A percentile compares a stretch with the other conserved stretches of the same genome.
Conservation (phyloP, 2,329 filamentous ascomycete genomes). For the Aspergillus latus region DNA sequence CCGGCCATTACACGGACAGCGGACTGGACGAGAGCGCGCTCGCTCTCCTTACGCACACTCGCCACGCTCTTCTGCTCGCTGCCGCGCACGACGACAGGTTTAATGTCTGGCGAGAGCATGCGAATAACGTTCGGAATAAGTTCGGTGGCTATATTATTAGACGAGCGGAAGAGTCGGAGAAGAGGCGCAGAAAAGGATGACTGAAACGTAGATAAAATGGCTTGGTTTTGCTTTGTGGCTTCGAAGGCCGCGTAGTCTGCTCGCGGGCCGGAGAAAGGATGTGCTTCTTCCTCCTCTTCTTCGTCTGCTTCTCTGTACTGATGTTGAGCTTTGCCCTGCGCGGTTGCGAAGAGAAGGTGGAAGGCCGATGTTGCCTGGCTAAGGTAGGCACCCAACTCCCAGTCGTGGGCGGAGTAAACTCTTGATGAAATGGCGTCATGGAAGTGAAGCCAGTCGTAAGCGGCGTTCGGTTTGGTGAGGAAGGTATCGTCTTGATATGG, state of each 20-base stretch:
- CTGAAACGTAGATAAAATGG: slow-evolving; percentile 72
- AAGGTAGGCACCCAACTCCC: slow-evolving; percentile 86
- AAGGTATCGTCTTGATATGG: slow-evolving; percentile 92
- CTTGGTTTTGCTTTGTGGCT: slow-evolving; percentile 73
- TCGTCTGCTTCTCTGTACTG: slow-evolving; percentile 39
- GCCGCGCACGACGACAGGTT: slow-evolving; percentile 80
- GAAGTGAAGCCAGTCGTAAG: slow-evolving; percentile 95
- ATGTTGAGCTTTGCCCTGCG: slow-evolving; percentile 49
- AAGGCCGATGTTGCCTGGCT: slow-evolving; percentile 85
- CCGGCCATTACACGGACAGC: slow-evolving; percentile 82
- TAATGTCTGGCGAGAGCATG: slow-evolving; percentile 84
- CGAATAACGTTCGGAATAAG: slow-evolving; percentile 81
- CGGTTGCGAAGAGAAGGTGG: slow-evolving; percentile 83
- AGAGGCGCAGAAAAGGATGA: slow-evolving; percentile 69
- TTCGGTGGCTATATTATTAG: slow-evolving; percentile 74
- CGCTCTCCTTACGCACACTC: slow-evolving; percentile 81
- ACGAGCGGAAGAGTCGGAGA: slow-evolving; percentile 73
- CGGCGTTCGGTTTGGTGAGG: slow-evolving; percentile 79
- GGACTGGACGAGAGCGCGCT: slow-evolving; percentile 75
- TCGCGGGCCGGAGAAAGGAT: slow-evolving; percentile 77
- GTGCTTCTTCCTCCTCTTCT: slow-evolving; percentile 49
- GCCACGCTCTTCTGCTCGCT: slow-evolving; percentile 67
- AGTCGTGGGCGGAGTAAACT: slow-evolving; percentile 82
- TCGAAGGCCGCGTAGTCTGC: slow-evolving; percentile 83
- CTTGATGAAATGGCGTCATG: slow-evolving; percentile 79